phyloP scores from a whole-genome alignment of 305 asterid species.

The Solanum hybrid region DNA sequence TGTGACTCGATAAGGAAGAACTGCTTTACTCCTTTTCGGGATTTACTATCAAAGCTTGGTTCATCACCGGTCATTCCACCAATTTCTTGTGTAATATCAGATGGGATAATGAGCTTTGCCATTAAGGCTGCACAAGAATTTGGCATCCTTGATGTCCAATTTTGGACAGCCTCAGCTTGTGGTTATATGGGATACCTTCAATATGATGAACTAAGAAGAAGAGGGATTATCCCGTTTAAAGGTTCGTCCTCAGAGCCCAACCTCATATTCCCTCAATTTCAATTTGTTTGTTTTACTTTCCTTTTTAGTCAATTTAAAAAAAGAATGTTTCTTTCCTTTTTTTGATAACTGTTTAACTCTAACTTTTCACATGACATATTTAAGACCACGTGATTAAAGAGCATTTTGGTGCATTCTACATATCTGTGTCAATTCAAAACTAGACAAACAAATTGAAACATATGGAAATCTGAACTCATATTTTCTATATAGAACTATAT shows the following conservation, averaged over 20 bases:
- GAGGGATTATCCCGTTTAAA: not conserved
- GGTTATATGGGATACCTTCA: constrained; percentile 27
- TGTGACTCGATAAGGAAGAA: constrained; percentile 12
- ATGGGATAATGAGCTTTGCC: constrained; percentile 26
- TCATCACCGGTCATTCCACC: constrained; percentile 6
- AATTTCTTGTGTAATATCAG: constrained; percentile 8
- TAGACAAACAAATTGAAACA: too few relatives aligned
- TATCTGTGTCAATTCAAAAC: too few relatives aligned
- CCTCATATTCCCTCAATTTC: not conserved
- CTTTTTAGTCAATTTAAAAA: too few relatives aligned
- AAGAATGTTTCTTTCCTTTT: too few relatives aligned
- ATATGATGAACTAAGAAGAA: constrained; percentile 8
- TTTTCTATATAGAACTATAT: not conserved
- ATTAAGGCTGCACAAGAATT: constrained; percentile 19
- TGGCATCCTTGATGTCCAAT: constrained; percentile 13
- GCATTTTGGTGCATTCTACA: too few relatives aligned
- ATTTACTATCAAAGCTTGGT: constrained; percentile 15
- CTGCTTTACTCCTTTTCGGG: constrained; percentile 19
- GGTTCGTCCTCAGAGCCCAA: not conserved
- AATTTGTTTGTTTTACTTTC: too few relatives aligned
- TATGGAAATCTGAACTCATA: not conserved
- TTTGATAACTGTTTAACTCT: too few relatives aligned
- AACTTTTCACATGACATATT: too few relatives aligned
- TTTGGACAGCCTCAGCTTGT: constrained; percentile 28
- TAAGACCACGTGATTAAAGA: too few relatives aligned